Conservation (phyloP, 2,329 filamentous ascomycete species). For the Neonectria ditissima region DNA sequence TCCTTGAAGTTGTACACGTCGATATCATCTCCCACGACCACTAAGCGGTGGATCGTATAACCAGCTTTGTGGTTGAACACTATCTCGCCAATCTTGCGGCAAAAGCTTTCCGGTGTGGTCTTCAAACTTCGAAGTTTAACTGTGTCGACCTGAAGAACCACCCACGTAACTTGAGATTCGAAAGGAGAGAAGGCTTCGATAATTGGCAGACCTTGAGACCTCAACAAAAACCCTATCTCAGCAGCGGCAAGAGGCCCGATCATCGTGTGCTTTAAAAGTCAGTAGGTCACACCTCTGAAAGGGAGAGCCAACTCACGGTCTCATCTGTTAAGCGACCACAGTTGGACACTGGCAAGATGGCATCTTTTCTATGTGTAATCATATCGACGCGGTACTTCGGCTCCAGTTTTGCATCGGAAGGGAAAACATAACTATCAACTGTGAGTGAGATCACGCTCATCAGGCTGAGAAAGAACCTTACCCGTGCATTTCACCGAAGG, state of each 20-base stretch:
- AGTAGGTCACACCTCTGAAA: background rate
- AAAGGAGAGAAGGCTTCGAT: constrained; percentile 58
- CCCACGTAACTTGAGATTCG: constrained; percentile 62
- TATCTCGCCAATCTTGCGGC: constrained; percentile 55
- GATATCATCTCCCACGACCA: constrained; percentile 62
- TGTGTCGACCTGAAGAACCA: constrained; percentile 67
- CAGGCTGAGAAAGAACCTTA: background rate
- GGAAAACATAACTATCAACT: constrained; percentile 26
- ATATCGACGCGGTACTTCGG: constrained; percentile 26
- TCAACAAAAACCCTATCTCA: constrained; percentile 27
- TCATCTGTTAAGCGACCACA: constrained; percentile 30
- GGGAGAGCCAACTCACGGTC: constrained; percentile 15
- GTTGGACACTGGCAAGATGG: constrained; percentile 28
- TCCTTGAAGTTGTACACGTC: constrained; percentile 59
- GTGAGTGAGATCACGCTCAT: background rate
- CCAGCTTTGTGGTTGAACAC: constrained; percentile 56
- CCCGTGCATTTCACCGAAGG: constrained; percentile 59
- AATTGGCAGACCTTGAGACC: constrained; percentile 53
- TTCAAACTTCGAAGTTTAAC: constrained; percentile 67
- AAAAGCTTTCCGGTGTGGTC: constrained; percentile 56
- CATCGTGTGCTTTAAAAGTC: constrained; percentile 30
- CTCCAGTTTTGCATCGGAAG: constrained; percentile 17
- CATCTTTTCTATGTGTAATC: constrained; percentile 29
- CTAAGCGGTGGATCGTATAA: constrained; percentile 57
- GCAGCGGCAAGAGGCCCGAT: constrained; percentile 35